Percentiles rank a stretch among this genome's conserved stretches.
Evolutionary conservation across 1,284 basidiomycete species (phyloP).

Genomic region (Stereum hirsutum): DNA sequence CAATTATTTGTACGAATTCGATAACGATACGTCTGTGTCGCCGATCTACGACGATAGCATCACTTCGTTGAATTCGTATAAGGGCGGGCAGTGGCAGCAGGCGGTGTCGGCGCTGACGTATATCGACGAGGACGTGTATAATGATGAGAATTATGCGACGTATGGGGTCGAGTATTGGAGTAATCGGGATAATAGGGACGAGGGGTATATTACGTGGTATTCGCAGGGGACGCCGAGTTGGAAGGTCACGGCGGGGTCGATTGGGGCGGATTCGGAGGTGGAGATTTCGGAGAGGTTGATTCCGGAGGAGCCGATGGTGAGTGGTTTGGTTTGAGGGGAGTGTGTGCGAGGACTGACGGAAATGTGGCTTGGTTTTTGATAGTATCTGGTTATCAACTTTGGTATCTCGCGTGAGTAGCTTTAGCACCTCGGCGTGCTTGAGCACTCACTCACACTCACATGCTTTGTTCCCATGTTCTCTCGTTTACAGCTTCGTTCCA

Average conservation of each 20-base stretch:
- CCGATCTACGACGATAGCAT: constrained; percentile 41
- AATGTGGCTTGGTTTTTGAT: constrained; percentile 1
- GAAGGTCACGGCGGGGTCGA: constrained; percentile 50
- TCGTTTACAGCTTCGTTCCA: constrained; percentile 46
- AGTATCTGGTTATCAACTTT: constrained; percentile 72
- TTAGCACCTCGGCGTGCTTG: background rate
- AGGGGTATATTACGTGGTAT: constrained; percentile 73
- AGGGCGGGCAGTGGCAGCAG: constrained; percentile 74
- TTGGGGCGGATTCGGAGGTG: constrained; percentile 48
- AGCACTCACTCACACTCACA: background rate
- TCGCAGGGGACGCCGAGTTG: constrained; percentile 52
- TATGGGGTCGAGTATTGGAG: constrained; percentile 76
- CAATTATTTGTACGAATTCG: constrained; percentile 58
- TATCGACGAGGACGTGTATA: constrained; percentile 46
- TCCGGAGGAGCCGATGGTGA: constrained; percentile 73
- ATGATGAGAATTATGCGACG: constrained; percentile 37
- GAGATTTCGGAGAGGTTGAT: constrained; percentile 57
- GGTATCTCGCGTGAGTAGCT: constrained; percentile 58
- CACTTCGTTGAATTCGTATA: constrained; percentile 63
- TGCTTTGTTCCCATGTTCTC: no score
- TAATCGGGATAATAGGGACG: constrained; percentile 45
- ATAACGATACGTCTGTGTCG: constrained; percentile 41
- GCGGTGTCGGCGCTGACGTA: constrained; percentile 60
- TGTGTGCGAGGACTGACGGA: constrained; percentile 2
- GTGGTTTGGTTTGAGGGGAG: constrained; percentile 12